phyloP scores from a whole-genome alignment of 345 rosid species.

The Eucalyptus erythrocorys region DNA sequence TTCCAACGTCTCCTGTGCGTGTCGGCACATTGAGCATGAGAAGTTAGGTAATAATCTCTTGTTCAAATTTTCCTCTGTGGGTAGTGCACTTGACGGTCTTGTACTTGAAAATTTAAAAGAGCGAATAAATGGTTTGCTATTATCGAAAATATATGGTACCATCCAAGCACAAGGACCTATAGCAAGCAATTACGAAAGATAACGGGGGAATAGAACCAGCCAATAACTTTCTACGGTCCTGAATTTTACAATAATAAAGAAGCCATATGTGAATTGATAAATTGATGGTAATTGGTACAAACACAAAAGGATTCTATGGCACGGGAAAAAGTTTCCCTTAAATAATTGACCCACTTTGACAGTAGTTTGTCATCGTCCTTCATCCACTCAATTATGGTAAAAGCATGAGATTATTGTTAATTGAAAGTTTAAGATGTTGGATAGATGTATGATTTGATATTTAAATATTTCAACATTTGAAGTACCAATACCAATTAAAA shows the following conservation, averaged over 20 bases:
- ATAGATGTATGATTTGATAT: too few relatives aligned
- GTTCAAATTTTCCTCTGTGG: background rate
- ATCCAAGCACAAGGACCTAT: too few relatives aligned
- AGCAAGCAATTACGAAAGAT: background rate
- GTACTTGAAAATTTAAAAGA: background rate
- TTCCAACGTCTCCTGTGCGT: background rate
- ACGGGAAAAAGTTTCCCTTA: too few relatives aligned
- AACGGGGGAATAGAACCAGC: background rate
- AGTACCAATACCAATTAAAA: too few relatives aligned
- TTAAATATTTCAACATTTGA: too few relatives aligned
- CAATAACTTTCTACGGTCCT: background rate
- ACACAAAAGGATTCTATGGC: fast-evolving
- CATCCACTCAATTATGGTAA: background rate
- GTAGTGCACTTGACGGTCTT: background rate
- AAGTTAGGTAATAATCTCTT: background rate
- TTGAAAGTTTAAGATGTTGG: too few relatives aligned
- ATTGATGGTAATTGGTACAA: background rate
- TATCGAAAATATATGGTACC: too few relatives aligned
- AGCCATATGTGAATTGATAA: background rate
- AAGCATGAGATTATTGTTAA: fast-evolving
- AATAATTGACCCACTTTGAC: fast-evolving
- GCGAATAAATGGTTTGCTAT: background rate
- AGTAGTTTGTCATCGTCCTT: fast-evolving
- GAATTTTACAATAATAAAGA: background rate
- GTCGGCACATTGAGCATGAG: fast-evolving